Percentiles rank a stretch among this genome's conserved stretches.
Conservation (phyloP, 805 yeast genomes). For the Cyberlindnera euphorbiae region DNA sequence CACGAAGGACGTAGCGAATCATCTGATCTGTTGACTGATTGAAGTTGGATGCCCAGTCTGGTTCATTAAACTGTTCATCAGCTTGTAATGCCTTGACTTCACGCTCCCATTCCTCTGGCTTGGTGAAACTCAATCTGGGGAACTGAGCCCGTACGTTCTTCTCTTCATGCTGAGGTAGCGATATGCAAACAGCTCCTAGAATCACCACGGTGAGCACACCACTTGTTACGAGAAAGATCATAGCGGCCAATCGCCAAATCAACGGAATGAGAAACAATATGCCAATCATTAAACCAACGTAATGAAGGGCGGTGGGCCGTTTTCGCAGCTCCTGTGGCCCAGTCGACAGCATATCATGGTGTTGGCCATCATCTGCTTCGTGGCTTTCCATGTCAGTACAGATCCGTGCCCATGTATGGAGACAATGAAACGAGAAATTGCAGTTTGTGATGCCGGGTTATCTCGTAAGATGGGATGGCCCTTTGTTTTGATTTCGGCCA, state of each 20-base stretch:
- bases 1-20: constrained; percentile 41
- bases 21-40: constrained; percentile 43
- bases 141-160: constrained; percentile 8
- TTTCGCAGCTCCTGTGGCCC: too few species aligned
- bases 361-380: too few species aligned
- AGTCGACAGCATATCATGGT: too few species aligned
- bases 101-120: constrained; percentile 27
- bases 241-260: neutral
- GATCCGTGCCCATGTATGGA: too few species aligned
- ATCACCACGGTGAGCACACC: constrained; percentile 3
- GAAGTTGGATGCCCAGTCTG: constrained; percentile 7
- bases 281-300: too few species aligned
- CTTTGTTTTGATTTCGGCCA: constrained; percentile 5
- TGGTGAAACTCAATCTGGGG: constrained; percentile 26
- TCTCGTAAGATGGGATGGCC: too few species aligned
- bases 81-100: constrained; percentile 18
- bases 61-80: constrained; percentile 9
- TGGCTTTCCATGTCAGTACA: too few species aligned
- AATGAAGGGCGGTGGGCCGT: too few species aligned
- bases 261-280: constrained; percentile 2
- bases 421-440: too few species aligned
- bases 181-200: constrained; percentile 3
- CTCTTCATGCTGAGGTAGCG: constrained; percentile 9
- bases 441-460: too few species aligned
- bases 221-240: neutral